These are phyloP conservation scores for Fusarium chaquense DNA, from an alignment of 2,329 filamentous ascomycete species.

Conservation along the genomic window DNA sequence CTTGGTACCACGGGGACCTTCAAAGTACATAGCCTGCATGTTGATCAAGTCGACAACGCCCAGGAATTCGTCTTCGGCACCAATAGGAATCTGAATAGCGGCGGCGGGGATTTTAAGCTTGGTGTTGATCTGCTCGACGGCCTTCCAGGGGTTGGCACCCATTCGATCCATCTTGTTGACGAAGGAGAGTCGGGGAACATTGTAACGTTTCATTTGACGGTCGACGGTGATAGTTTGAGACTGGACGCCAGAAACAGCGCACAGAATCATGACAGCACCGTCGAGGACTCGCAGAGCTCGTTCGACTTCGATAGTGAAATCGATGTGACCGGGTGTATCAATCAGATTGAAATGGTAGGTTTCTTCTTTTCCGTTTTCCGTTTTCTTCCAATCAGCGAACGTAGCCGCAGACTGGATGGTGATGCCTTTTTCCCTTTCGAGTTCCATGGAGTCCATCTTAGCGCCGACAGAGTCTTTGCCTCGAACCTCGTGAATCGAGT, in stretches of 20 bases:
- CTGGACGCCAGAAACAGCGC: conserved; percentile 96
- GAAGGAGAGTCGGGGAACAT: conserved; percentile 94
- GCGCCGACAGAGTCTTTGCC: conserved; percentile 95
- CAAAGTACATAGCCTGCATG: conserved; percentile 94
- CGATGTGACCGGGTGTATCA: conserved; percentile 97
- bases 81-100: conserved; percentile 94
- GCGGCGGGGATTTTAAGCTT: conserved; percentile 95
- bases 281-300: conserved; percentile 93
- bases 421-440: conserved; percentile 98
- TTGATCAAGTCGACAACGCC: conserved; percentile 93
- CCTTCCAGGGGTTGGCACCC: conserved; percentile 98
- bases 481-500: conserved; percentile 95
- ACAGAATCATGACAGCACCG: conserved; percentile 98
- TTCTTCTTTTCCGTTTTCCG: conserved; percentile 83
- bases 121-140: conserved; percentile 95
- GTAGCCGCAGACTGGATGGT: conserved; percentile 99
- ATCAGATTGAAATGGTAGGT: conserved; percentile 99
- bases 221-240: conserved; percentile 98
- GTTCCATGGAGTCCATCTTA: conserved; percentile 99
- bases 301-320: conserved; percentile 99
- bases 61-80: conserved; percentile 88
- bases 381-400: conserved; percentile 96
- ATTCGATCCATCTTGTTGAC: conserved; percentile 99
- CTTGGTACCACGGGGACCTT: conserved; percentile 82
- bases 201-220: conserved; percentile 98